phyloP scores from a whole-genome alignment of 1,139 yeast species.

The Candida sp. region DNA sequence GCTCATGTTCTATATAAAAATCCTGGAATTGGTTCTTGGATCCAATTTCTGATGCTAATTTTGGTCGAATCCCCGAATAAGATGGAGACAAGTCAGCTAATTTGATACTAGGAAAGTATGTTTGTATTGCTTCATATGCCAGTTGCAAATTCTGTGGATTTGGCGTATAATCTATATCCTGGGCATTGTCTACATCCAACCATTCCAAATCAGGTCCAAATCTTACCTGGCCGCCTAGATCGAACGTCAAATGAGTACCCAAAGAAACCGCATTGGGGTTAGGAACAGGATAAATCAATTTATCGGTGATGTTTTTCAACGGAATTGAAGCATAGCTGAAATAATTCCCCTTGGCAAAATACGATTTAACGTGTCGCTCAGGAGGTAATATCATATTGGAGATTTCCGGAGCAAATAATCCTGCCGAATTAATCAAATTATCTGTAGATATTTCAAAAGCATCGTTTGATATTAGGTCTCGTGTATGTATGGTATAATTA shows the following conservation, averaged over 20 bases:
- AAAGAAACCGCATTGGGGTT: slow-evolving; percentile 67
- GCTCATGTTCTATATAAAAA: slow-evolving; percentile 61
- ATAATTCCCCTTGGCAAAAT: slow-evolving; percentile 84
- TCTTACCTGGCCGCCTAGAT: slow-evolving; percentile 72
- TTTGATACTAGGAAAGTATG: slow-evolving; percentile 62
- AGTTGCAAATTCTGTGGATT: slow-evolving; percentile 42
- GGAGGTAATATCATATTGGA: slow-evolving; percentile 67
- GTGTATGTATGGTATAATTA: slow-evolving; percentile 25
- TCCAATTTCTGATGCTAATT: slow-evolving; percentile 47
- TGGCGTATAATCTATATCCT: slow-evolving; percentile 46
- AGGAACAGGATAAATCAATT: slow-evolving; percentile 77
- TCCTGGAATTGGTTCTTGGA: slow-evolving; percentile 54
- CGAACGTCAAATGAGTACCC: slow-evolving; percentile 86
- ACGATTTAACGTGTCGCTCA: slow-evolving; percentile 54
- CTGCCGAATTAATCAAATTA: slow-evolving; percentile 72
- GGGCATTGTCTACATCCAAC: slow-evolving; percentile 44
- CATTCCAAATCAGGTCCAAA: slow-evolving; percentile 94
- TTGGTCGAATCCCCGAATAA: slow-evolving; percentile 84
- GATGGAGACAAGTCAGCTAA: slow-evolving; percentile 55
- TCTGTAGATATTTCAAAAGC: slow-evolving; percentile 48
- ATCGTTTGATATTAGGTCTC: slow-evolving; percentile 28
- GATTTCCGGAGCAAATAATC: slow-evolving; percentile 66
- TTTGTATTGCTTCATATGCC: slow-evolving; percentile 57
- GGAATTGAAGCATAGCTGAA: slow-evolving; percentile 51
- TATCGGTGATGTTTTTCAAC: slow-evolving; percentile 23